A percentile compares a stretch with the other conserved stretches of the same genome.
Conservation (phyloP, 495 filamentous ascomycete species). For the Cudoniella acicularis region DNA sequence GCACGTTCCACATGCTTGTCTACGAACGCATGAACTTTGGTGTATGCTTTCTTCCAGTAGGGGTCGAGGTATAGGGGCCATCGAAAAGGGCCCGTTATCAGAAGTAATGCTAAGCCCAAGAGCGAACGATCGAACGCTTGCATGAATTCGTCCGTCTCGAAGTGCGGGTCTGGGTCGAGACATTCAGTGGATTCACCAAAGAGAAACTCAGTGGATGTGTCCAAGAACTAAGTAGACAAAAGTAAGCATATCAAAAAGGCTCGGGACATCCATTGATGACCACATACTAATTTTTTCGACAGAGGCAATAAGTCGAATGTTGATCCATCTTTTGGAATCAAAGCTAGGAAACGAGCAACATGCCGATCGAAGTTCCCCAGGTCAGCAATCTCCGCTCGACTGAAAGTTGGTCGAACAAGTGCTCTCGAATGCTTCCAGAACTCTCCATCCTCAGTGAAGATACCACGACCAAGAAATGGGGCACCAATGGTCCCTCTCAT, state of each 20-base stretch:
- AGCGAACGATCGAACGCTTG: neutral
- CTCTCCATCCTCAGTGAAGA: slow-evolving; percentile 64
- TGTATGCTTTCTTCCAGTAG: neutral
- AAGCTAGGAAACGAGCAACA: neutral
- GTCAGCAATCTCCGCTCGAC: slow-evolving; percentile 39
- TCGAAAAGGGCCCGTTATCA: neutral
- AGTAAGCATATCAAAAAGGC: neutral
- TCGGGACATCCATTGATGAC: neutral
- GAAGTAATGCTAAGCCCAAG: neutral
- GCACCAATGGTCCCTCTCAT: too few relatives aligned
- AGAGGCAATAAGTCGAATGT: neutral
- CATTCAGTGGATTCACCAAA: slow-evolving; percentile 50
- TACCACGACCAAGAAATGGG: slow-evolving; percentile 61
- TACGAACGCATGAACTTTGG: neutral
- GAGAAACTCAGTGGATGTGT: slow-evolving; percentile 66
- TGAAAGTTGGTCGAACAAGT: slow-evolving; percentile 38
- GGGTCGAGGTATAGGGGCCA: neutral
- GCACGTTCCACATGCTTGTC: neutral
- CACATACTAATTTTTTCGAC: neutral
- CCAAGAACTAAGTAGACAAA: slow-evolving; percentile 34
- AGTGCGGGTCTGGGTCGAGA: neutral
- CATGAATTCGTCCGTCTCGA: neutral
- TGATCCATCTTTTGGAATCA: neutral
- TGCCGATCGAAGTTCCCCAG: slow-evolving; percentile 18
- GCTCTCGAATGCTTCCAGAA: slow-evolving; percentile 47